phyloP scores from a whole-genome alignment of 2,329 filamentous ascomycete species.

The Aspergillus felis region DNA sequence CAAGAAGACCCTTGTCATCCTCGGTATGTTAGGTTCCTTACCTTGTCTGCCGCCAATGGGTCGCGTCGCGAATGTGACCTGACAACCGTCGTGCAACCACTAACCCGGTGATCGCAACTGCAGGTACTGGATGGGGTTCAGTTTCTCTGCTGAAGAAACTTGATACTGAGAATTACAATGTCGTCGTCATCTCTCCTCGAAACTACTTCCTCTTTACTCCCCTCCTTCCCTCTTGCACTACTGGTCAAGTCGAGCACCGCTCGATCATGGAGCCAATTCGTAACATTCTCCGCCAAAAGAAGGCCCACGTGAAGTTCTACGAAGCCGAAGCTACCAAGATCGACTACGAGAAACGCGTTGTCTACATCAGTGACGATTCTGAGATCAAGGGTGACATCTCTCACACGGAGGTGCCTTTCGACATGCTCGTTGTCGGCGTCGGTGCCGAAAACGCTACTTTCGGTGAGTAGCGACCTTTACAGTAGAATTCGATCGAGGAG shows the following conservation, averaged over 20 bases:
- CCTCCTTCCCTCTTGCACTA: conserved; percentile 93
- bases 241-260: conserved; percentile 94
- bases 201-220: conserved; percentile 99
- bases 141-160: conserved; percentile 97
- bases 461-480: conserved; percentile 48
- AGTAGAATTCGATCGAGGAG: neutral
- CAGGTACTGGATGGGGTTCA: conserved; percentile 94
- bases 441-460: conserved; percentile 98
- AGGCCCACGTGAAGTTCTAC: conserved; percentile 90
- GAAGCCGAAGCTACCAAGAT: conserved; percentile 96
- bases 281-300: conserved; percentile 93
- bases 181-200: conserved; percentile 92
- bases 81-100: neutral
- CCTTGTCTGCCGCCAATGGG: neutral
- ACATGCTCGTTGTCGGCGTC: conserved; percentile 96
- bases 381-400: conserved; percentile 81
- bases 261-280: conserved; percentile 99
- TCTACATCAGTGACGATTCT: conserved; percentile 87
- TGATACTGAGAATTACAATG: conserved; percentile 98
- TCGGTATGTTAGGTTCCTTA: conserved; percentile 59
- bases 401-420: conserved; percentile 88
- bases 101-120: conserved; percentile 1
- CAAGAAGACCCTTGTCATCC: conserved; percentile 96
- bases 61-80: neutral
- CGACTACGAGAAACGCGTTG: conserved; percentile 82